Conservation (phyloP, 495 filamentous ascomycete genomes). For the Talaromyces nanjingensis region DNA sequence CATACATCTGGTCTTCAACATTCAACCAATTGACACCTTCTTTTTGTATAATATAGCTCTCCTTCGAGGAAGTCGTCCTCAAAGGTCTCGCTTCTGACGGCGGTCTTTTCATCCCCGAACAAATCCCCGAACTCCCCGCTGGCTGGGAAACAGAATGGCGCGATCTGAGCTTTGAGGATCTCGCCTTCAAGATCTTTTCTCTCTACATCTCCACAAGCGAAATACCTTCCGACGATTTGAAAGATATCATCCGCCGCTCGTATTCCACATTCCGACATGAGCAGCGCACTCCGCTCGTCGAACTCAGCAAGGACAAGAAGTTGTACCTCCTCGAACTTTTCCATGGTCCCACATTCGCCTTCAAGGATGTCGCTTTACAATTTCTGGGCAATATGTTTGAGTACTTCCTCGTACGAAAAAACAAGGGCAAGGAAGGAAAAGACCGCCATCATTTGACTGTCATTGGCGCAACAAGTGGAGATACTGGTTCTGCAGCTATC, state of each 20-base stretch:
- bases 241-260: conserved; percentile 66
- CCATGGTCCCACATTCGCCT: conserved; percentile 93
- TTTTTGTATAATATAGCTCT: conserved; percentile 47
- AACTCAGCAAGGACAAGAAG: conserved; percentile 52
- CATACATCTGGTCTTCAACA: neutral
- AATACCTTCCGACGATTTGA: conserved; percentile 73
- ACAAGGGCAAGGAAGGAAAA: conserved; percentile 60
- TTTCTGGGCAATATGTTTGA: conserved; percentile 95
- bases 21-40: neutral
- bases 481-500: conserved; percentile 92
- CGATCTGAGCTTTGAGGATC: conserved; percentile 67
- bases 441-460: conserved; percentile 83
- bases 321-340: conserved; percentile 88
- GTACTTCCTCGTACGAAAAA: conserved; percentile 83
- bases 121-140: conserved; percentile 63
- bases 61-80: conserved; percentile 85
- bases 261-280: conserved; percentile 81
- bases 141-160: conserved; percentile 53
- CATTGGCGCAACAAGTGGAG: conserved; percentile 86
- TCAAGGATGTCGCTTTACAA: conserved; percentile 89
- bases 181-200: conserved; percentile 64
- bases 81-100: conserved; percentile 86
- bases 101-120: conserved; percentile 84
- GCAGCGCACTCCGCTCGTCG: conserved; percentile 65
- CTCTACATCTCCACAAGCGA: conserved; percentile 78